Base-by-base conservation (phyloP, 1,284 basidiomycete genomes). In the Trichosporon sp. region DNA sequence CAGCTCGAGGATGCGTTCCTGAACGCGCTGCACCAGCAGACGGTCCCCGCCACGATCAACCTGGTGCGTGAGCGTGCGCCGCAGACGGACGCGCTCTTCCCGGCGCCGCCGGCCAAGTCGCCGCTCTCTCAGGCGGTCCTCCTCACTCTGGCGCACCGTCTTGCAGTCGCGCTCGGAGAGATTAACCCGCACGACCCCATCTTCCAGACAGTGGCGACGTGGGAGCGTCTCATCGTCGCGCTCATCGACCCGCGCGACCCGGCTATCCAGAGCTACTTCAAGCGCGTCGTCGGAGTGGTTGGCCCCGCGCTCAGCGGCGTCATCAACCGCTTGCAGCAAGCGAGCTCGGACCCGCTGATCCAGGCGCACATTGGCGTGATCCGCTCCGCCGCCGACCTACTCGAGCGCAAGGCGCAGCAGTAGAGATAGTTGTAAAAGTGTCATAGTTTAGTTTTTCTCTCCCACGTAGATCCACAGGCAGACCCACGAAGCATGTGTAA, bases 131-230 rank as follows among this genome's bases (percentile, higher is more conserved):
- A 80, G 69, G 77, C 81, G 1, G 77, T 81, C 7, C 70, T 81
- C 1, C 70, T 83, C 21, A 79, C 81, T 10, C 73, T 83, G 8
- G 69, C 79, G 10, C 80, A 83, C 70, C 68, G 79, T 74, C 74
- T 79, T 35, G 73, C 78, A 2, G 59, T 74, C 10, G 75, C 77
- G 0, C 70, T 79, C 6, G 54, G 37, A 43, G 79, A 81, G 35
- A 61, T 81, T 2, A 65, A 67, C 32, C 76, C 77, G 8, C 64
- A 68, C 19, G 75, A 81, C 65, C 71, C 70, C 2, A 65, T 72
- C 32, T 79, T 77, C 68, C 56, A 56, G 37, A 75, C 75, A 43
- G 68, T 75, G 6, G 69, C 73, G 8, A 66, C 67, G 2, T 80
- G 80, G 79, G 73, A 74, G 32, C 71, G 75, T 46, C 73, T 77